Percentiles rank a stretch among this genome's conserved stretches.
Conservation (phyloP, 2,329 filamentous ascomycete species). For the Fusarium longipes region DNA sequence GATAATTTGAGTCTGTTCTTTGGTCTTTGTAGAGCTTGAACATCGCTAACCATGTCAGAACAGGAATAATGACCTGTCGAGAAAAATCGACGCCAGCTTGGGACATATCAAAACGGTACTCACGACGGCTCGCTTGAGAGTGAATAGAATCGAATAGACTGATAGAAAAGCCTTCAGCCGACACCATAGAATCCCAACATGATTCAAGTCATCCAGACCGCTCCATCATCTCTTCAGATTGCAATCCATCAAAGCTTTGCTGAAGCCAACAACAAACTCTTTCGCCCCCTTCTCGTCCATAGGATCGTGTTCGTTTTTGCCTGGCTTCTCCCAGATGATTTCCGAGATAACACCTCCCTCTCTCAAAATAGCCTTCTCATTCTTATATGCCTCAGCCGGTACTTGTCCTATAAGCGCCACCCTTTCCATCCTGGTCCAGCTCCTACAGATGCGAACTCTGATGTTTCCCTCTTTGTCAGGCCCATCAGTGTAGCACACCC, state of each 20-base stretch:
- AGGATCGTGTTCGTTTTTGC: slow-evolving; percentile 1
- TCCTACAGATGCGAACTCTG: slow-evolving; percentile 18
- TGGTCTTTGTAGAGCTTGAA: background rate
- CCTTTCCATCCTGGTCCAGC: slow-evolving; percentile 15
- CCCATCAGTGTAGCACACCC: slow-evolving; percentile 10
- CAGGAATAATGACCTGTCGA: too few relatives aligned
- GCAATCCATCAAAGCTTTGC: background rate
- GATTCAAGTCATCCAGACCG: too few relatives aligned
- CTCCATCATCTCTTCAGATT: background rate
- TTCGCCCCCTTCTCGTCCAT: slow-evolving; percentile 6
- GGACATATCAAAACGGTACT: background rate
- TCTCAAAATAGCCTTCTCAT: background rate
- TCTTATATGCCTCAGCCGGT: background rate
- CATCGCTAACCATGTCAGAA: background rate
- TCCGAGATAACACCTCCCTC: slow-evolving; percentile 26
- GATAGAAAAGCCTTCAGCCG: background rate
- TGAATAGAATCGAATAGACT: background rate
- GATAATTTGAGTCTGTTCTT: background rate
- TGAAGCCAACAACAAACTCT: slow-evolving; percentile 6
- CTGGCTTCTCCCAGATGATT: slow-evolving; percentile 12
- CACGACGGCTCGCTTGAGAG: too few relatives aligned
- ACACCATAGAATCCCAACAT: background rate
- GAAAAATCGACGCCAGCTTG: background rate
- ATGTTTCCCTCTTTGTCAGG: slow-evolving; percentile 18
- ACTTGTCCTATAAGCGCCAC: slow-evolving; percentile 17